Conservation (phyloP, 2,329 filamentous ascomycete species). For the Pseudogymnoascus destructans region DNA sequence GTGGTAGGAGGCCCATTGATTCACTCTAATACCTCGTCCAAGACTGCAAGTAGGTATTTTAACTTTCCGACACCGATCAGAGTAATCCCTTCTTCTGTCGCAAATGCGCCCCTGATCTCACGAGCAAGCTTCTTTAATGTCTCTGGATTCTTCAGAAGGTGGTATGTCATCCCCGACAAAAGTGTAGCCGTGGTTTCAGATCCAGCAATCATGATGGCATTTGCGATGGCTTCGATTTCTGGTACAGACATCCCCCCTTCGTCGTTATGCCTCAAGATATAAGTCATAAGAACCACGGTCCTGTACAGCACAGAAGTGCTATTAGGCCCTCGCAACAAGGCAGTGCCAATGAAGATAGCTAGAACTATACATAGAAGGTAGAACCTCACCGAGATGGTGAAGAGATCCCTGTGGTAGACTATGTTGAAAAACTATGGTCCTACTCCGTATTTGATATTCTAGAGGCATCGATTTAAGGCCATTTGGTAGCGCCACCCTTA, state of each 20-base stretch:
- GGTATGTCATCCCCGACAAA: conserved; percentile 29
- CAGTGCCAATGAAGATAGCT: neutral
- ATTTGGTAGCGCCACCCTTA: neutral
- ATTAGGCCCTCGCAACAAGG: neutral
- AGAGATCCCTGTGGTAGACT: neutral
- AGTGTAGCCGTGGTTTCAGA: conserved; percentile 39
- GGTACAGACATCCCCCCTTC: conserved; percentile 11
- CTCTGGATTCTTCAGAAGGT: conserved; percentile 29
- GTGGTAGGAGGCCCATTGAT: neutral
- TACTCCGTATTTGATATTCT: too few species aligned
- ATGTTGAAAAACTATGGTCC: neutral
- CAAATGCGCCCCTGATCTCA: conserved; percentile 32
- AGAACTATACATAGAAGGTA: neutral
- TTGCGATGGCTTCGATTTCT: conserved; percentile 9
- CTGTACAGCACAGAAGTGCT: neutral
- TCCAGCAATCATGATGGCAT: conserved; percentile 30
- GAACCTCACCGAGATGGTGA: neutral
- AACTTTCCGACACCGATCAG: conserved; percentile 12
- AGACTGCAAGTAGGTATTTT: conserved; percentile 27
- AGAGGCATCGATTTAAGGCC: neutral
- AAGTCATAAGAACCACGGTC: conserved; percentile 6
- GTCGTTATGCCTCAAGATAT: conserved; percentile 13
- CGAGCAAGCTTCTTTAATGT: conserved; percentile 27
- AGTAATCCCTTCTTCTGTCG: conserved; percentile 18
- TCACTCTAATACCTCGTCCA: conserved; percentile 25